Base-by-base conservation (phyloP, 2,329 filamentous ascomycete genomes). In the Claviceps pusilla region DNA sequence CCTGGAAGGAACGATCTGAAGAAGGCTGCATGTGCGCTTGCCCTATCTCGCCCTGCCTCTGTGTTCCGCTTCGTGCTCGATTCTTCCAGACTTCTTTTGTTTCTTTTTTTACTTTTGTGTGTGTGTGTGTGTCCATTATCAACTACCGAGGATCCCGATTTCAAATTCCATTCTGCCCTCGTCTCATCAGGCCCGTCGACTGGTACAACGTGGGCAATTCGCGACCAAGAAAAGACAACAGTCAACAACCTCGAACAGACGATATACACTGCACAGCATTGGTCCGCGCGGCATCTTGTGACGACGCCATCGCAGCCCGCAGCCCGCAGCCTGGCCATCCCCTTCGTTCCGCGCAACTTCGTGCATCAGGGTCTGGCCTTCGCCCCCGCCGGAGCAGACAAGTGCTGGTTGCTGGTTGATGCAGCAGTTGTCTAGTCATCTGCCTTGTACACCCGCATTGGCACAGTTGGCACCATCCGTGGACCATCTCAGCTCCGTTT, bases 381-480 rank as follows among this genome's bases (percentile, higher is more conserved):
- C 19, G 50, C 43, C 49, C 35, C 11, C 49, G 49, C 35, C n/a
- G 43, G 49, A 48, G 31, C 19, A 48, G 35, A 48, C 35, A 11
- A 41, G 48, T 43, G 19, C 35, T 49, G 29, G 47, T 33, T 39
- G 37, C 50, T 41, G 54, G 41, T 45, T 51, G 37, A 31, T 53
- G 49, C 49, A 28, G 52, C 50, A 56, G 56, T 59, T 53, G 7
- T 35, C 33, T 7, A 7, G 35, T 37, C 35, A 58, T 58, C 56
- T 57, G 57, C 53, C 48, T 54, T 41, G 53, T 29, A 37, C 47
- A 39, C 39, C 39, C 28, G 50, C 37, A 46, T 16, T 52, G 51
- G 53, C 48, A 51, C 48, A 10, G 29, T 29, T 46, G 42, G 42
- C 53, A 51, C 48, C n/a, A 16, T 35, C 35, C 37, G n/a, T 51